phyloP scores from a whole-genome alignment of 164 flowering plant genomes.

The Berberis thunbergii region DNA sequence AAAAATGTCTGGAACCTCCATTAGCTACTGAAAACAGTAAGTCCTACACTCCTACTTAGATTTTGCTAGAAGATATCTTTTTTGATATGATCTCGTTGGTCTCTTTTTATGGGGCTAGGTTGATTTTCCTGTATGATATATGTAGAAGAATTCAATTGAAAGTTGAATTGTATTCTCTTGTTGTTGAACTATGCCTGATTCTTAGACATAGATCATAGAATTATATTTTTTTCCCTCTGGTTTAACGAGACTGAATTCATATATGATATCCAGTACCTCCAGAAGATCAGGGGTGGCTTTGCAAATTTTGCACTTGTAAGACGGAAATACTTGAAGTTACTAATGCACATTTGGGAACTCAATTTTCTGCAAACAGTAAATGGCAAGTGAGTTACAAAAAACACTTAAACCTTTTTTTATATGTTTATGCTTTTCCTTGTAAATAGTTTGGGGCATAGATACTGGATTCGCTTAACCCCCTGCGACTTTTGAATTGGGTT shows the following conservation, averaged over 20 bases:
- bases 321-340: conserved; percentile 75
- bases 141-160: no score
- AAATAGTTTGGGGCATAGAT: no score
- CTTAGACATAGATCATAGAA: no score
- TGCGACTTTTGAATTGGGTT: no score
- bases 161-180: no score
- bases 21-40: conserved; percentile 76
- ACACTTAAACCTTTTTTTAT: background rate
- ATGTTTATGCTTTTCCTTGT: no score
- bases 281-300: conserved; percentile 89
- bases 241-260: background rate
- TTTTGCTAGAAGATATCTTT: no score
- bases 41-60: conserved; percentile 22
- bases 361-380: conserved; percentile 41
- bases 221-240: conserved; percentile 3
- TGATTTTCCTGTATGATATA: background rate
- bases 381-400: conserved; percentile 65
- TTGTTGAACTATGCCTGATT: no score
- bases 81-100: background rate
- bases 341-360: conserved; percentile 93
- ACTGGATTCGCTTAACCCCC: no score
- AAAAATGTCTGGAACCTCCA: conserved; percentile 94
- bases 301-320: conserved; percentile 86
- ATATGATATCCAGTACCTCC: conserved; percentile 61
- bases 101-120: background rate